Percentiles rank a stretch among this genome's conserved stretches.
Conservation (phyloP, 2,329 filamentous ascomycete species). For the Penicillium nordicum region DNA sequence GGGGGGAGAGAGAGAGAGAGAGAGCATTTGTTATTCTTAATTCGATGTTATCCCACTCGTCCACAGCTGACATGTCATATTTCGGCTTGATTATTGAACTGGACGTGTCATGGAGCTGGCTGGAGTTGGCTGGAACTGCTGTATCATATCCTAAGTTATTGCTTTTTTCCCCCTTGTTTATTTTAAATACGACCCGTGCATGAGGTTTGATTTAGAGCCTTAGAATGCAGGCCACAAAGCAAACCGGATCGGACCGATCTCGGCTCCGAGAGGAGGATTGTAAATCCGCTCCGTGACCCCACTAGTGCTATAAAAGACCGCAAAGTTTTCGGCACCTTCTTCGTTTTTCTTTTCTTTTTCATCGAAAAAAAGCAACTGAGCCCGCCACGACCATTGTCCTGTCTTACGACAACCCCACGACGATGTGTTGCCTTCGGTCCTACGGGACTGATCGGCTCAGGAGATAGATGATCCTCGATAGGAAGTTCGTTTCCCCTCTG, state of each 20-base stretch:
- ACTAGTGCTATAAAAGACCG: slow-evolving; percentile 27
- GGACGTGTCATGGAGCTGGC: background rate
- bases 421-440: slow-evolving; percentile 66
- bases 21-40: background rate
- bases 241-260: background rate
- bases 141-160: background rate
- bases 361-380: slow-evolving; percentile 59
- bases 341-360: slow-evolving; percentile 47
- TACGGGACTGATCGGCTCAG: slow-evolving; percentile 58
- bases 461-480: slow-evolving; percentile 62
- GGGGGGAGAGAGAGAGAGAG: background rate
- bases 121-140: background rate
- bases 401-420: slow-evolving; percentile 48
- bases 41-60: background rate
- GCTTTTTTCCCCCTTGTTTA: background rate
- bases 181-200: background rate
- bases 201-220: background rate
- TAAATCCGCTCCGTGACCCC: slow-evolving; percentile 30
- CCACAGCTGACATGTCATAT: background rate
- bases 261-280: slow-evolving; percentile 11
- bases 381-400: slow-evolving; percentile 68
- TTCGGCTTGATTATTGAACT: background rate
- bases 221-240: background rate
- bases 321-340: slow-evolving; percentile 16
- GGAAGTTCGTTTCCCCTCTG: slow-evolving; percentile 67